Base-by-base conservation (phyloP, 139 green algal species). In the Diplosphaera chodatii region DNA sequence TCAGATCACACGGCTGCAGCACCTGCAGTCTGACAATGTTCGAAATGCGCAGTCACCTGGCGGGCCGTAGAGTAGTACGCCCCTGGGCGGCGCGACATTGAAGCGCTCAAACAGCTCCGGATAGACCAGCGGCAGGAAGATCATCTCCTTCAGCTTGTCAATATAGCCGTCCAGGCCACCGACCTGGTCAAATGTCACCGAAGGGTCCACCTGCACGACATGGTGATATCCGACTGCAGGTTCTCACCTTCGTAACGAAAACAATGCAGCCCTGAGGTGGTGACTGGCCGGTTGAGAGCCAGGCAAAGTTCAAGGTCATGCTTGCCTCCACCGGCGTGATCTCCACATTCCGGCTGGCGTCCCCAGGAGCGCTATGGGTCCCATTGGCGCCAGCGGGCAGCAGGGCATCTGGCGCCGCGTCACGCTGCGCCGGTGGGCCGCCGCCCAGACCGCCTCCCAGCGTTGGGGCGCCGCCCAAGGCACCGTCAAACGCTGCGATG, bases 101-200 rank as follows among this genome's bases (percentile, higher is more conserved):
- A 98, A 97, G 40, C 84, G 84, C 68, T 86, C 83, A 78, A 98
- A 97, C 3, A 98, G 84, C 73, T 97, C 90, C 0, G 93, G 93
- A 81, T 98, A 98, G 3, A 96, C 80, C 33, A 98, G 84, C 21
- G 93, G 93, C 55, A 98, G 89, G 79, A 97, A 97, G 1, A 98
- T 83, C 93, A 98, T 98, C 82, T 98, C 93, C 82, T 97, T 98
- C 5, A 98, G 89, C 3, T 88, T 78, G 62, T 83, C 72, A 25
- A 98, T 76, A 74, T 97, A 96, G 28, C 87, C 70, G 41, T 95
- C 89, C 66, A 98, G 76, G 1, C 93, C 93, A 0, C 93, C 93
- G 16, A 98, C 84, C 31, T 88, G 73, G 71, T 95, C 88, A 78
- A 96, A 98, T 22, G 62, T 85, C 22, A 98, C 79, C 8, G 74